Percentiles rank a stretch among this genome's conserved stretches.
These are phyloP conservation scores for Chlorella sorokiniana DNA, from an alignment of 139 green algal genomes.

Conservation along the genomic window DNA sequence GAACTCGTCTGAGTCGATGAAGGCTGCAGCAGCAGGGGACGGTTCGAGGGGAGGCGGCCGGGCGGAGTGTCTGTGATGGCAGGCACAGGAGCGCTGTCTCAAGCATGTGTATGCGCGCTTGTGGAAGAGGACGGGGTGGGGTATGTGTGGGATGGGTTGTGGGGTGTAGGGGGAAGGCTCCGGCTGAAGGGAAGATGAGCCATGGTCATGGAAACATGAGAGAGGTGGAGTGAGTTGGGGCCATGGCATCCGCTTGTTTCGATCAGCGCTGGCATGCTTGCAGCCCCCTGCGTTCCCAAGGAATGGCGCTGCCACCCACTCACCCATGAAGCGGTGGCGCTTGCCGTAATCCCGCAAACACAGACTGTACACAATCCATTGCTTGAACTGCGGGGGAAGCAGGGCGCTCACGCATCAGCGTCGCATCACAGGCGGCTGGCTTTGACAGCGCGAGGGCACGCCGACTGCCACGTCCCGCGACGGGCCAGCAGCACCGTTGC, in stretches of 20 bases:
- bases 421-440: not conserved
- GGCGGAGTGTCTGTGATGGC: not conserved
- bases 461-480: too few relatives aligned
- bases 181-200: too few relatives aligned
- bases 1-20: conserved; percentile 14
- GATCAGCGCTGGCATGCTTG: not conserved
- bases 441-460: not conserved
- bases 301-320: not conserved
- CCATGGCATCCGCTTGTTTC: too few relatives aligned
- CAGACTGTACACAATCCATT: conserved; percentile 14
- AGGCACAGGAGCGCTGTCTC: too few relatives aligned
- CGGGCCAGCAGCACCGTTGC: too few relatives aligned
- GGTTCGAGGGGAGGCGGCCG: too few relatives aligned
- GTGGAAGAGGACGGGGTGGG: too few relatives aligned
- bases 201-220: too few relatives aligned
- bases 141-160: too few relatives aligned
- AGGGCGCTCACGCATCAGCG: not conserved
- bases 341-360: not conserved
- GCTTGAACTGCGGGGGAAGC: conserved; percentile 1
- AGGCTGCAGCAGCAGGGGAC: not conserved
- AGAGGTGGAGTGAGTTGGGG: too few relatives aligned
- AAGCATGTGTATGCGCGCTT: too few relatives aligned
- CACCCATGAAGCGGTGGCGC: not conserved
- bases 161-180: too few relatives aligned
- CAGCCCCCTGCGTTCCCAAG: not conserved